Evolutionary conservation across 768 basidiomycete species (phyloP), one percentile per base, ranked within the genome.

Genomic region (Mycena pura): DNA sequence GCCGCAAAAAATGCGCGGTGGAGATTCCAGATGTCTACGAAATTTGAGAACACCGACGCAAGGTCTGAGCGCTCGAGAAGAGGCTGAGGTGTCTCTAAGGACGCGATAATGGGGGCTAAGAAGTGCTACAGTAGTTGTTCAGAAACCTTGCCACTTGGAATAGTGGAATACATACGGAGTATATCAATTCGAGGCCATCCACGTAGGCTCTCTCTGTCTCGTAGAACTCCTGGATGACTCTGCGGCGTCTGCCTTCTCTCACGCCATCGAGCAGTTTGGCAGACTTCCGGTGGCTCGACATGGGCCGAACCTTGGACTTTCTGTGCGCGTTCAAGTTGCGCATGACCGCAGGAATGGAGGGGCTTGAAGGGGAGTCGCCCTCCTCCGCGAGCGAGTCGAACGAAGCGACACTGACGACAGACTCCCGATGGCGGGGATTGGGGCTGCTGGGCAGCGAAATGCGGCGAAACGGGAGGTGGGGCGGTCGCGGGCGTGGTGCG

Each of bases 1-100:
- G 87, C 83, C 6, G 83, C 77, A 58, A 87, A 86, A 74, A 93
- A 89, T 2, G 89, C 84, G 50, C 84, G 89, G 74, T 93, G 92
- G 40, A 93, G 81, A 68, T 93, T 94, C 93, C 90, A 93, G 31
- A 95, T 94, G 73, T 95, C 93, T 70, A 93, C 88, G 64, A 95
- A 93, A 73, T 94, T 94, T 63, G 90, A 90, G 74, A 95, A 95
- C 32, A 94, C 79, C 13, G 86, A 81, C 1, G 88, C 90, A 57
- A 95, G 82, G 43, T 86, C 83, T 3, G 83, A 73, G 57, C 91
- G 85, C 59, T 86, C 80, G 48, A 95, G 80, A n/a, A 95, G 73
- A 3, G 91, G 88, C 24, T 84, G 79, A 5, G 85, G 67, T 3
- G 84, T 86, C 62, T 92, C 90, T 64, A 94, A 77, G 6, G 93